These are phyloP conservation scores for Geotrichum australiense DNA, from an alignment of 1,139 yeast genomes.

Conservation along the genomic window DNA sequence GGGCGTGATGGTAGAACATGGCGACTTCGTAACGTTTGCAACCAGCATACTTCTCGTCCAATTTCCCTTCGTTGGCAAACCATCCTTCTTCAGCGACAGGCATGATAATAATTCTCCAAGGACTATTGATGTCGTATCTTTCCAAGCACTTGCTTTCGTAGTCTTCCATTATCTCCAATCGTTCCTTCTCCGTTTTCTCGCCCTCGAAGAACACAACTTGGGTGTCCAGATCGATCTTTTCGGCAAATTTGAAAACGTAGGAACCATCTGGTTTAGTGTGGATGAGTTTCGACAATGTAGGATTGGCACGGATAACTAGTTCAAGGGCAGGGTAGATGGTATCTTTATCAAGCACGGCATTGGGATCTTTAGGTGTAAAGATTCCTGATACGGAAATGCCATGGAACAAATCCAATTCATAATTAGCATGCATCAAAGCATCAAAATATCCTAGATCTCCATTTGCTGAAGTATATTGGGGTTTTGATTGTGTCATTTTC, in stretches of 20 bases:
- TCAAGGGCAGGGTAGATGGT: background rate
- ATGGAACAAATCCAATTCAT: no score
- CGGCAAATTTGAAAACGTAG: background rate
- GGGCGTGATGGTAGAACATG: constrained; percentile 10
- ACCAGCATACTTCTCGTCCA: background rate
- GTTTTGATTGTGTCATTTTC: no score
- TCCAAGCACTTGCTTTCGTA: background rate
- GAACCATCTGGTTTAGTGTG: background rate
- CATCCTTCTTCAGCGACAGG: constrained; percentile 3
- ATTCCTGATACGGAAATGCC: background rate
- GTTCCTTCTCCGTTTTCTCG: background rate
- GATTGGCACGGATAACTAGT: background rate
- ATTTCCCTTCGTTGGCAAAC: background rate
- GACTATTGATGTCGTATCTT: background rate
- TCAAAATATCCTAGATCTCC: no score
- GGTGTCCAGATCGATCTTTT: background rate
- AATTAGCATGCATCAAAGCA: no score
- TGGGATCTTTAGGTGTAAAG: background rate
- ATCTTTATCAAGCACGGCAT: background rate
- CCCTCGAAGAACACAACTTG: background rate
- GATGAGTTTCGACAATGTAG: background rate
- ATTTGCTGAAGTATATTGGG: no score
- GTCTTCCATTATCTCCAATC: background rate
- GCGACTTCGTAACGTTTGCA: constrained; percentile 6
- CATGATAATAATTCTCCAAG: constrained; percentile 3